A percentile compares a stretch with the other conserved stretches of the same genome.
These are phyloP conservation scores for Microbotryum violaceum DNA, from an alignment of 1,284 basidiomycete species.

Conservation along the genomic window DNA sequence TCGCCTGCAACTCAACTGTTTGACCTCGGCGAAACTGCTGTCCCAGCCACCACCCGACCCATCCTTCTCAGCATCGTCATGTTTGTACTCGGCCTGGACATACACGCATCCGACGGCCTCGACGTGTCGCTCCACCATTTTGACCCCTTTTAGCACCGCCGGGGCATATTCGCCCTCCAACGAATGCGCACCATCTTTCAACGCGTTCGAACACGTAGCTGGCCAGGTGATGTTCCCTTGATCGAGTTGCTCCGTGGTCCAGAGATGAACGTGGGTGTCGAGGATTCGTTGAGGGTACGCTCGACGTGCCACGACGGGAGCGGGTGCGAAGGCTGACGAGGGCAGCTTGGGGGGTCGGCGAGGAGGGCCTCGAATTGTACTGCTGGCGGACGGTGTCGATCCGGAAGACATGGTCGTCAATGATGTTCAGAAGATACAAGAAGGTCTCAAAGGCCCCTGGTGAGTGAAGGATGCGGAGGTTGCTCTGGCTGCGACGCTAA, in stretches of 20 bases:
- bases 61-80: conserved; percentile 17
- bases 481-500: too few relatives aligned
- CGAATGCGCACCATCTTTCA: too few relatives aligned
- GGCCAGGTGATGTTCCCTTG: conserved; percentile 14
- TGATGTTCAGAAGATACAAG: too few relatives aligned
- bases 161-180: too few relatives aligned
- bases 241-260: conserved; percentile 8
- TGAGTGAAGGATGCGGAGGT: too few relatives aligned
- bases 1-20: conserved; percentile 8
- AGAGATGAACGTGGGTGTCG: conserved; percentile 29
- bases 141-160: background rate
- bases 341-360: conserved; percentile 22
- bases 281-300: conserved; percentile 2
- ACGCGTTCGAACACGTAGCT: too few relatives aligned
- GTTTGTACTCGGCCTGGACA: conserved; percentile 17
- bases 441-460: too few relatives aligned
- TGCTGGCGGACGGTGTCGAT: too few relatives aligned
- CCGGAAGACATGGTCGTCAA: too few relatives aligned
- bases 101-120: conserved; percentile 9
- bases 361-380: too few relatives aligned
- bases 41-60: conserved; percentile 25
- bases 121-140: conserved; percentile 3
- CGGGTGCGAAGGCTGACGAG: conserved; percentile 8
- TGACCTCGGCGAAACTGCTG: conserved; percentile 18
- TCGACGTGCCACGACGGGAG: conserved; percentile 3